Percentiles rank a stretch among this genome's conserved stretches.
These are phyloP conservation scores for Gentiana dahurica DNA, from an alignment of 257 asterid species.

Conservation along the genomic window DNA sequence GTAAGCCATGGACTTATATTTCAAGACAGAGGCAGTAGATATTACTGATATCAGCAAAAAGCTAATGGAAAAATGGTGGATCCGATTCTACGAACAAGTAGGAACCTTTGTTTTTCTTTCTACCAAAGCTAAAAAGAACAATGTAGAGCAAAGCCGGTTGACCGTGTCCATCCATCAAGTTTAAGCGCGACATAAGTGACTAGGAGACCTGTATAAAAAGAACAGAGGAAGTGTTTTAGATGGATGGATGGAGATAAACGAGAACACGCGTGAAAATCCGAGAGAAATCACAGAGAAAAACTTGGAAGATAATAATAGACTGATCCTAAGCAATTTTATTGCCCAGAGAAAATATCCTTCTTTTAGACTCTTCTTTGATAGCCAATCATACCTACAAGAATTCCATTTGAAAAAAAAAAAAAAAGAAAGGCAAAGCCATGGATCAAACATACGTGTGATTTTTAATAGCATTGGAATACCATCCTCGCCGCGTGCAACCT, in stretches of 20 bases:
- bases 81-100: too few relatives aligned
- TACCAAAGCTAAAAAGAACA: conserved; percentile 94
- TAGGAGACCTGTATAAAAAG: conserved; percentile 53
- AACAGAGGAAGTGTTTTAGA: not conserved
- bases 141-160: conserved; percentile 97
- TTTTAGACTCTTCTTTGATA: conserved; percentile 61
- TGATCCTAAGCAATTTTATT: conserved; percentile 79
- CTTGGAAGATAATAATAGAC: conserved; percentile 22
- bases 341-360: conserved; percentile 84
- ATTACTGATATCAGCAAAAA: too few relatives aligned
- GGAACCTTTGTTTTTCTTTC: not conserved
- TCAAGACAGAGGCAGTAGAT: too few relatives aligned
- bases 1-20: too few relatives aligned
- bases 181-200: conserved; percentile 79
- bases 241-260: not conserved
- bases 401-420: not conserved
- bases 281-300: too few relatives aligned
- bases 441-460: conserved; percentile 92
- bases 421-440: conserved; percentile 30
- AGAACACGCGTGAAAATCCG: too few relatives aligned
- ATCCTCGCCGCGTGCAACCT: conserved; percentile 30
- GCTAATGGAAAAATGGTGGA: too few relatives aligned
- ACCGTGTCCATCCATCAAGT: conserved; percentile 96
- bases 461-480: conserved; percentile 91
- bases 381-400: conserved; percentile 81